Conservation (phyloP, 306 rosid species). For the Ochetophila trinervis region DNA sequence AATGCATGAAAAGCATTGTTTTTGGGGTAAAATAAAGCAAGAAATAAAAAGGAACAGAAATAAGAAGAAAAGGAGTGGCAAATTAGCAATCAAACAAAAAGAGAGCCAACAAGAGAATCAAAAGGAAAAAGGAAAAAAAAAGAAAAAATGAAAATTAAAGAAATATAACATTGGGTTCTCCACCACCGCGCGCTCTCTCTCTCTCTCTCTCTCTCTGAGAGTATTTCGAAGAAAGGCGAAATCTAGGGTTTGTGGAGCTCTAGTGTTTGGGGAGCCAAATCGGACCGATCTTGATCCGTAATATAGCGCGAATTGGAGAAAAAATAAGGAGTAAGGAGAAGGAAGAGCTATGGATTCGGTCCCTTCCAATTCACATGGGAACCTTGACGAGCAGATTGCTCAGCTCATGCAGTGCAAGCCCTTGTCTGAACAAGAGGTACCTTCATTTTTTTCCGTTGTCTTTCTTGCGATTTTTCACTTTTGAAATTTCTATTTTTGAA, state of each 20-base stretch:
- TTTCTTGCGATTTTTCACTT: background rate
- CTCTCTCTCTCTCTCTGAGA: slow-evolving; percentile 13
- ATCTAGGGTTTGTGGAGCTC: slow-evolving; percentile 46
- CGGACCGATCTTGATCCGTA: slow-evolving; percentile 37
- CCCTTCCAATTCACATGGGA: slow-evolving; percentile 79
- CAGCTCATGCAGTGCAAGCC: slow-evolving; percentile 99
- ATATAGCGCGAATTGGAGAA: slow-evolving; percentile 18
- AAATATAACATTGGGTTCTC: slow-evolving; percentile 39
- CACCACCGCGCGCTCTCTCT: slow-evolving; percentile 33
- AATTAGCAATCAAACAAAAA: background rate
- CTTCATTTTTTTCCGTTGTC: background rate
- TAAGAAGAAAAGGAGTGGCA: background rate
- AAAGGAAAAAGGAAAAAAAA: background rate
- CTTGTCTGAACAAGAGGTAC: slow-evolving; percentile 88
- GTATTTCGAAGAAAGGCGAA: slow-evolving; percentile 24
- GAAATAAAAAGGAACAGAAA: background rate
- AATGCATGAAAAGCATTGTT: no score
- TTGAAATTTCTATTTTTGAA: background rate
- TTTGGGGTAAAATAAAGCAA: background rate
- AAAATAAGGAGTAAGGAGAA: background rate
- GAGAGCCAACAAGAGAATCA: background rate
- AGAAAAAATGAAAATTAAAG: background rate
- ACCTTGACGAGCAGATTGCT: slow-evolving; percentile 89
- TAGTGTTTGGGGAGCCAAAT: slow-evolving; percentile 8
- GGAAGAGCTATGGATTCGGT: slow-evolving; percentile 60